Conservation (phyloP, 768 basidiomycete genomes). For the Trametes coccinea region DNA sequence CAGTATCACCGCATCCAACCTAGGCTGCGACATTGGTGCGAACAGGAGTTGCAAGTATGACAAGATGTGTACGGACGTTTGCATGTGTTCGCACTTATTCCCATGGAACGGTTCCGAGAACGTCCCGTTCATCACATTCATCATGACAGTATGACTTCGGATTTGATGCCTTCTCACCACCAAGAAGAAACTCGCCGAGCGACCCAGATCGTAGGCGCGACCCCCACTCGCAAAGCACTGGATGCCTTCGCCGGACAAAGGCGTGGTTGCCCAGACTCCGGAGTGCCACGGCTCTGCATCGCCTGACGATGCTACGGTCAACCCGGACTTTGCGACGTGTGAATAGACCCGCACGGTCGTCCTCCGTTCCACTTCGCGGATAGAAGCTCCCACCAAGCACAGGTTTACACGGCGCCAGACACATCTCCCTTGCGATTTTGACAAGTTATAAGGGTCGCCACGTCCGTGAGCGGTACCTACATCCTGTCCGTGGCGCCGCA, state of each 20-base stretch:
- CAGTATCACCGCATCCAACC: too few relatives aligned
- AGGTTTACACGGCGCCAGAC: not conserved
- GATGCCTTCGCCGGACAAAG: too few relatives aligned
- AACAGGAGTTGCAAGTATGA: not conserved
- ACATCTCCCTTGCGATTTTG: not conserved
- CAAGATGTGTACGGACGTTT: not conserved
- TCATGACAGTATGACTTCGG: not conserved
- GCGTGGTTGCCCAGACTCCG: too few relatives aligned
- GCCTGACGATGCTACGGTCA: not conserved
- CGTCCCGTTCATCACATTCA: not conserved
- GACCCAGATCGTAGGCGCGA: too few relatives aligned
- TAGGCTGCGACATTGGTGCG: too few relatives aligned
- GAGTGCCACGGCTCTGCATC: too few relatives aligned
- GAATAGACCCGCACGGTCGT: not conserved
- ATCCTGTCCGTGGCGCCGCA: not conserved
- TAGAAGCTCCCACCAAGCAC: conserved; percentile 6
- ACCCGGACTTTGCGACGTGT: not conserved
- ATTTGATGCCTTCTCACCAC: not conserved
- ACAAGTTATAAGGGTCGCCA: not conserved
- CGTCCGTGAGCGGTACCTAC: not conserved
- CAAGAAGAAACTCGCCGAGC: too few relatives aligned
- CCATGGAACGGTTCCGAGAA: not conserved
- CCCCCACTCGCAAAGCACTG: too few relatives aligned
- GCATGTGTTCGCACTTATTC: too few relatives aligned
- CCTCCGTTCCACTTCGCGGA: not conserved